These are phyloP conservation scores for Tephrocybe sp. DNA, from an alignment of 768 basidiomycete genomes.

Conservation along the genomic window DNA sequence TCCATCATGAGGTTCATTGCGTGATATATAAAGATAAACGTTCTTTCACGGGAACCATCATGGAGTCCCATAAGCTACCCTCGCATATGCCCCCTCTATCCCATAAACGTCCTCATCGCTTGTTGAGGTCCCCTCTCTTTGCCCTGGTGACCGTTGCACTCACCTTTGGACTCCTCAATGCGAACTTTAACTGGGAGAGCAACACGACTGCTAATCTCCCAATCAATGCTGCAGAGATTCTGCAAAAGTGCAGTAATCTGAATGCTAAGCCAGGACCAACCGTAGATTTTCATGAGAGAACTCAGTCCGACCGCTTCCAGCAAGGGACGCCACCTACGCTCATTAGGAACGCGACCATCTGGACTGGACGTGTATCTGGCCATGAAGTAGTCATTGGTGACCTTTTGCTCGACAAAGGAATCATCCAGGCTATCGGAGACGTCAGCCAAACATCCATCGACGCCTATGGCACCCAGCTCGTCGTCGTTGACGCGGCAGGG, in stretches of 20 bases:
- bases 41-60: slow-evolving; percentile 15
- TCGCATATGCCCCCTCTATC: slow-evolving; percentile 13
- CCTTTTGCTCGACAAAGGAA: slow-evolving; percentile 61
- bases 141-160: slow-evolving; percentile 10
- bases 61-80: slow-evolving; percentile 36
- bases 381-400: slow-evolving; percentile 56
- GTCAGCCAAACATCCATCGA: slow-evolving; percentile 25
- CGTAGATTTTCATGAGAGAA: slow-evolving; percentile 36
- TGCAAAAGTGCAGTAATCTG: slow-evolving; percentile 52
- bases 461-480: slow-evolving; percentile 21
- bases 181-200: slow-evolving; percentile 22
- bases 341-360: slow-evolving; percentile 75
- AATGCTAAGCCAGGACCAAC: slow-evolving; percentile 49
- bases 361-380: slow-evolving; percentile 70
- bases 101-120: background rate
- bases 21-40: background rate
- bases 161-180: slow-evolving; percentile 24
- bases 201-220: slow-evolving; percentile 26
- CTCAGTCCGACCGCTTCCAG: slow-evolving; percentile 60
- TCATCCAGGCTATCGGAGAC: slow-evolving; percentile 58
- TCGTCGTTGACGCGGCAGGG: slow-evolving; percentile 54
- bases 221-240: slow-evolving; percentile 38
- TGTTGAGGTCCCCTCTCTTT: slow-evolving; percentile 5
- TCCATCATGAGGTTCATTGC: background rate
- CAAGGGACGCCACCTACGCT: slow-evolving; percentile 62